Evolutionary conservation across 2,329 filamentous ascomycete species (phyloP), one percentile per base, ranked within the genome.

Genomic region (Nothopassalora personata): DNA sequence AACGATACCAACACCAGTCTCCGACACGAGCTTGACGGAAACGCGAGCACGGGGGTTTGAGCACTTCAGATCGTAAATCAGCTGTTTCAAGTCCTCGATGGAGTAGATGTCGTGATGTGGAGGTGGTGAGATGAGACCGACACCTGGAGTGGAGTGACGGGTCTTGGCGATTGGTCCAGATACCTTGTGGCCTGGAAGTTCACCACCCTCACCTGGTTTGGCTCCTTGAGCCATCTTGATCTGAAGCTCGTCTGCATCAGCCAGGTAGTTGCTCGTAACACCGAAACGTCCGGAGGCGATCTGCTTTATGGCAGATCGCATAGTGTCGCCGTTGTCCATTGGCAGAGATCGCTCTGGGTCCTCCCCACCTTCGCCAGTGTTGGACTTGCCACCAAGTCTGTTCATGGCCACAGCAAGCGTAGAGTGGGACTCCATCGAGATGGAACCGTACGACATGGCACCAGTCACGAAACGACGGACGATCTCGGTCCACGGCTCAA

Each of bases 181-280:
- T 30, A 97, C 93, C 79, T 97, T 97, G 82, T 97, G 91, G 45
- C 93, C 93, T 53, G 93, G 93, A 71, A 97, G 85, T 77, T 97
- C 93, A 83, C 93, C 93, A 80, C 93, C 93, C 77, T 97, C 93
- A 76, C 93, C 93, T 58, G 93, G 93, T 83, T 97, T 97, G 63
- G 93, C 93, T 74, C 93, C 93, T 78, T 97, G 93, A 9, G 93
- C 93, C 93, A 97, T 97, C 84, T 97, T 97, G 79, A 97, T 97
- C 76, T 97, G 93, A 49, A 97, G 81, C 78, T 97, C 92, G 71
- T 97, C 93, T 18, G 93, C 90, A 74, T 97, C 93, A 53, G 92
- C 91, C 15, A 97, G 85, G 73, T 97, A 97, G 73, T 91, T 90
- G 60, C 90, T 94, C 1, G 93, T 97, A 63, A 97, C 93, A 81